phyloP scores from a whole-genome alignment of 768 basidiomycete genomes.

The Hortiboletus campestris region DNA sequence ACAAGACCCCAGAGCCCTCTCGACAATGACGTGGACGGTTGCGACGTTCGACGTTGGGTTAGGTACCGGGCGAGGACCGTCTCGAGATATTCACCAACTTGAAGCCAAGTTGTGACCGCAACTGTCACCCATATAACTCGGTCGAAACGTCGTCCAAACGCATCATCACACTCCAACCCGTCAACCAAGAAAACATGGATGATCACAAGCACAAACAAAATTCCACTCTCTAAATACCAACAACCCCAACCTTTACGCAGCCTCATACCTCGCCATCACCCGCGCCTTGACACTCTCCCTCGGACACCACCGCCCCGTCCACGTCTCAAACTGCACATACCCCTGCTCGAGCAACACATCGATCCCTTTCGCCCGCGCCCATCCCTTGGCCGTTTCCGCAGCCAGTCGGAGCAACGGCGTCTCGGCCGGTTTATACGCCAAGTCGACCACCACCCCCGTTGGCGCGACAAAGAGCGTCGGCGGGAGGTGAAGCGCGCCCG shows the following conservation, averaged over 20 bases:
- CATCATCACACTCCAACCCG: too few species aligned
- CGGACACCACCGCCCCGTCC: slow-evolving; percentile 73
- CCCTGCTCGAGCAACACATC: slow-evolving; percentile 90
- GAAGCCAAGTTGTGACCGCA: too few species aligned
- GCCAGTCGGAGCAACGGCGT: slow-evolving; percentile 81
- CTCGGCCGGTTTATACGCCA: slow-evolving; percentile 89
- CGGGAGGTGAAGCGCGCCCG: slow-evolving; percentile 49
- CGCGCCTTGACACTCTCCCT: slow-evolving; percentile 41
- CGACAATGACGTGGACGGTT: too few species aligned
- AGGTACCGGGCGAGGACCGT: too few species aligned
- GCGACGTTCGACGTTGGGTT: too few species aligned
- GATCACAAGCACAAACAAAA: too few species aligned
- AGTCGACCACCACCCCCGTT: slow-evolving; percentile 83
- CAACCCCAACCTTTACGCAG: background rate
- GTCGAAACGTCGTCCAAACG: too few species aligned
- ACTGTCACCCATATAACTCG: too few species aligned
- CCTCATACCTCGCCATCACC: slow-evolving; percentile 49
- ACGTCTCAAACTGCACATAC: slow-evolving; percentile 77
- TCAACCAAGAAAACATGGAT: too few species aligned
- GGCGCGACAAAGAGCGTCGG: slow-evolving; percentile 52
- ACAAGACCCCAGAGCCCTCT: too few species aligned
- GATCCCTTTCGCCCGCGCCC: slow-evolving; percentile 75
- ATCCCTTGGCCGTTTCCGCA: slow-evolving; percentile 44
- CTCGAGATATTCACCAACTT: too few species aligned
- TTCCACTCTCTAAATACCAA: background rate